phyloP scores from a whole-genome alignment of 352 stramenopile species.

The Globisporangium splendens region DNA sequence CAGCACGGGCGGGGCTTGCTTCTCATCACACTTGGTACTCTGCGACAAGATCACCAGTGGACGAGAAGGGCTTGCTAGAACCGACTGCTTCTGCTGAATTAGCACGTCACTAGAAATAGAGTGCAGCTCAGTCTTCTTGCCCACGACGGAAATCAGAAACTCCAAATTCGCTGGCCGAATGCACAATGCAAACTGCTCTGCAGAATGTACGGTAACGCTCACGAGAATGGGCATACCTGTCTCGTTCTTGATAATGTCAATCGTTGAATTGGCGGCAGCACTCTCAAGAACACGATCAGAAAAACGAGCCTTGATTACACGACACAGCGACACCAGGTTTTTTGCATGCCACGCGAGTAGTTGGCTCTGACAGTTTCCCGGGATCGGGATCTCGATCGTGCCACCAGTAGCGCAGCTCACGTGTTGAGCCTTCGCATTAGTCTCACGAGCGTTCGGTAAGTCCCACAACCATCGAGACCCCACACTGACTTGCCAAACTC shows the following conservation, averaged over 20 bases:
- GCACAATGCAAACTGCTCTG: conserved; percentile 29
- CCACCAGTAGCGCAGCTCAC: conserved; percentile 29
- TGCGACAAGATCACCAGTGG: conserved; percentile 32
- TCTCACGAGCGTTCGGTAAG: conserved; percentile 30
- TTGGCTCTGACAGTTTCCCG: conserved; percentile 23
- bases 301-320: conserved; percentile 15
- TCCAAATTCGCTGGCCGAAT: conserved; percentile 30
- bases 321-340: conserved; percentile 23
- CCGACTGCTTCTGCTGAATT: conserved; percentile 11
- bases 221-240: too few relatives aligned
- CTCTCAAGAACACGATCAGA: too few relatives aligned
- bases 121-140: conserved; percentile 18
- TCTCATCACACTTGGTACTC: conserved; percentile 13
- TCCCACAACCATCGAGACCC: conserved; percentile 32
- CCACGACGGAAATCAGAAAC: conserved; percentile 28
- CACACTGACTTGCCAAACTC: conserved; percentile 18
- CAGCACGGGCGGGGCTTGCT: conserved; percentile 9
- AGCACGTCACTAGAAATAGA: conserved; percentile 14
- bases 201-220: conserved; percentile 16
- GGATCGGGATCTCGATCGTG: conserved; percentile 30
- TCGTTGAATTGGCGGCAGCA: too few relatives aligned
- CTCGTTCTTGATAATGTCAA: too few relatives aligned
- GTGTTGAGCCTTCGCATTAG: conserved; percentile 9
- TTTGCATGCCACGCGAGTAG: conserved; percentile 26
- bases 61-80: conserved; percentile 4